Base-by-base conservation (phyloP, 169 alveolate species). In the Perkinsus olseni region DNA sequence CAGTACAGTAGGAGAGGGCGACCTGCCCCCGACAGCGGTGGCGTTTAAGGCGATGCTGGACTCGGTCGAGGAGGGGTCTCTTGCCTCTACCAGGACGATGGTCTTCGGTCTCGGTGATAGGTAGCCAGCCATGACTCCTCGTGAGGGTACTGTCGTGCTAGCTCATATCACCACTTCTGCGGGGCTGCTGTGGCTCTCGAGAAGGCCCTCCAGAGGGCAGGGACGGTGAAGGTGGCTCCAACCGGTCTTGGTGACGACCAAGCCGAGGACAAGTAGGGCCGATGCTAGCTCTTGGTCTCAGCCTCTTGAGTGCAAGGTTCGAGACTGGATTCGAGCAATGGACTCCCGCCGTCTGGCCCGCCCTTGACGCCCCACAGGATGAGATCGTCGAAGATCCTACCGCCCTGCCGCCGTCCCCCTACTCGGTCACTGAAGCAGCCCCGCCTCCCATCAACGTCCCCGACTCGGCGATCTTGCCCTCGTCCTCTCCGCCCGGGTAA, bases 151-250 rank as follows among this genome's bases (percentile, higher is more conserved):
- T 62, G 17, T 3, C 82, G 34, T 40, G 10, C 17, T 28, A 62
- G 95, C 74, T 94, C 94, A 93, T 95, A 95, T 50, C 95, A 92
- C 39, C 94, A 93, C 91, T 95, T 95, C 94, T 93, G 94, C 91
- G 95, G 94, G 90, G 96, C 97, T 4, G 97, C 97, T 91, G 91
- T 91, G 51, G 93, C 92, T n/a, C 93, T 95, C 94, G 97, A 95
- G 38, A 92, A 92, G 74, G 92, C 93, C 39, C 93, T 95, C 74
- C 91, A 92, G 74, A 93, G 94, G 37, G 92, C 94, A 91, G 97
- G 97, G n/a, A 96, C 95, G 38, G 51, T 50, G 34, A 94, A 96
- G 39, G 94, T 95, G 34, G 95, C 94, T 50, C 82, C 51, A 28
- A 34, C 92, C 34, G 96, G 96, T 0, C 91, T 95, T 94, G 96